These are phyloP conservation scores for Leishmania mexicana DNA, from an alignment of 208 protist genomes.

Conservation along the genomic window DNA sequence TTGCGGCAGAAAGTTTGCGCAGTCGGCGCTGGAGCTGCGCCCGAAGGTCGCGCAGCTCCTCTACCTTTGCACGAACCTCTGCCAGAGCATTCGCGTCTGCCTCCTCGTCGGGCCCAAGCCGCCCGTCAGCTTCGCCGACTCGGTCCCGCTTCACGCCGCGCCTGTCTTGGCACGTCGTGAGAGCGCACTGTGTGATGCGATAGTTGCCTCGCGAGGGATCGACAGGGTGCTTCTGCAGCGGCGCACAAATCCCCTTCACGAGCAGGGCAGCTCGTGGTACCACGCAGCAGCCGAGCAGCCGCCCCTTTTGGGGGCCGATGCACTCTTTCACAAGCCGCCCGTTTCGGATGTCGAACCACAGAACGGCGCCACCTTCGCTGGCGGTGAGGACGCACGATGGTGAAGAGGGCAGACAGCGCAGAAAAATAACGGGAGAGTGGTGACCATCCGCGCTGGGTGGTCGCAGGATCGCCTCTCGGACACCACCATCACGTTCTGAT, in stretches of 20 bases:
- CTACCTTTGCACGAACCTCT: conserved; percentile 29
- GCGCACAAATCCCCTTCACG: conserved; percentile 23
- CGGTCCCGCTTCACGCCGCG: conserved; percentile 11
- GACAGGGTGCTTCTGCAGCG: conserved; percentile 61
- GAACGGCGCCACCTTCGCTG: conserved; percentile 59
- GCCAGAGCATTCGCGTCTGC: background rate
- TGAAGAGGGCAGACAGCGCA: conserved; percentile 24
- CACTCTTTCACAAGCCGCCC: conserved; percentile 46
- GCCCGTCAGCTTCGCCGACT: background rate
- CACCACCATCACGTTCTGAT: conserved; percentile 9
- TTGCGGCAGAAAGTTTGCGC: background rate
- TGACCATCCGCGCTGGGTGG: conserved; percentile 56
- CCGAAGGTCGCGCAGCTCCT: conserved; percentile 35
- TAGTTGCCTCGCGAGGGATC: conserved; percentile 40
- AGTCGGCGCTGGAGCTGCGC: conserved; percentile 24
- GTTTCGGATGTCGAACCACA: conserved; percentile 55
- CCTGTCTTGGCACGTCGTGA: background rate
- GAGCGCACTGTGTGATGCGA: conserved; percentile 19
- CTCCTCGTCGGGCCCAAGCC: background rate
- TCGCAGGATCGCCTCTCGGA: conserved; percentile 28
- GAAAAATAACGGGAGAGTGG: conserved; percentile 63
- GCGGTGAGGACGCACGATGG: conserved; percentile 42
- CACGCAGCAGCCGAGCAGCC: conserved; percentile 52
- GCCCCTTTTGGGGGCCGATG: conserved; percentile 37
- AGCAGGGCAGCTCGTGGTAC: conserved; percentile 13